Evolutionary conservation across 1,139 yeast genomes (phyloP).

Genomic region (Ogataea hybrid): DNA sequence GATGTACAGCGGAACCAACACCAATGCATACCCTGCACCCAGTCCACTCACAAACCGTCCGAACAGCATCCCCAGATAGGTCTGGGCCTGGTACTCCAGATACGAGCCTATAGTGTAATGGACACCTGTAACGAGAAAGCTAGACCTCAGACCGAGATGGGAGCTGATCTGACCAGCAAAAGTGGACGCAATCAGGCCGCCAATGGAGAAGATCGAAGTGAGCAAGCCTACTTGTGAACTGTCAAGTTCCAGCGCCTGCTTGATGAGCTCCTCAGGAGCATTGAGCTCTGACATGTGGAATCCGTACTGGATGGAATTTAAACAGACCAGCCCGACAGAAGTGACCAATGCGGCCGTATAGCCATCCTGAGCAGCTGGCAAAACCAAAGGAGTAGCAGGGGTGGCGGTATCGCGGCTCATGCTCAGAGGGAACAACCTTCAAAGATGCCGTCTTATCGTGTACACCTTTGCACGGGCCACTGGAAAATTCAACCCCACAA

Average conservation of each 20-base stretch:
- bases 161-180: slow-evolving; percentile 73
- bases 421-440: background rate
- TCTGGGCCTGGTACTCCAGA: slow-evolving; percentile 52
- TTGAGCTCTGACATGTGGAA: slow-evolving; percentile 87
- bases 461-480: slow-evolving; percentile 3
- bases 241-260: slow-evolving; percentile 15
- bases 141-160: slow-evolving; percentile 57
- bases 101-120: slow-evolving; percentile 68
- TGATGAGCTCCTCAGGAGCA: slow-evolving; percentile 67
- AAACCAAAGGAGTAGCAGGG: slow-evolving; percentile 14
- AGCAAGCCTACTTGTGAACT: slow-evolving; percentile 71
- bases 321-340: slow-evolving; percentile 48
- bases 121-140: slow-evolving; percentile 50
- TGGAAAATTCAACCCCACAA: slow-evolving; percentile 2
- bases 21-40: slow-evolving; percentile 87
- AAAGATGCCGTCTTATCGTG: slow-evolving; percentile 1
- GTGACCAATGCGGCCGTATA: slow-evolving; percentile 25
- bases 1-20: slow-evolving; percentile 76
- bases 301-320: slow-evolving; percentile 85
- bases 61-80: slow-evolving; percentile 44
- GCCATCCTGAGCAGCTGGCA: slow-evolving; percentile 14
- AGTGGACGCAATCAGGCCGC: slow-evolving; percentile 80
- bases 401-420: background rate
- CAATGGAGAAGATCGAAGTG: slow-evolving; percentile 83
- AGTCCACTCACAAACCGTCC: slow-evolving; percentile 82